A percentile compares a stretch with the other conserved stretches of the same genome.
Evolutionary conservation across 148 eudicot genomes (phyloP).

Genomic region (Nepenthes mirabilis): DNA sequence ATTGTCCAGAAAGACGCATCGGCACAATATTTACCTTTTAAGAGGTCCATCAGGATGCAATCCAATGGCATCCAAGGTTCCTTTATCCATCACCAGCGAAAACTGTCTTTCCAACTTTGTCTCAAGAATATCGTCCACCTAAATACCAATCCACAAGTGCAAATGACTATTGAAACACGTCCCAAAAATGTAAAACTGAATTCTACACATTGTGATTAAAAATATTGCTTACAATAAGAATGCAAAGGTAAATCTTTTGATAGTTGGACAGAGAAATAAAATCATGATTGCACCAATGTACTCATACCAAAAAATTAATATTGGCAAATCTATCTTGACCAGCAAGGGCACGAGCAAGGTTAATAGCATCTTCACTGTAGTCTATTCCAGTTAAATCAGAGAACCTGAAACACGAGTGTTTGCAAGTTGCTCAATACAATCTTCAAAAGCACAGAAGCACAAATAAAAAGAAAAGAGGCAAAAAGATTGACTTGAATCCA

Average conservation of each 20-base stretch:
- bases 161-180: not conserved
- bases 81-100: conserved; percentile 84
- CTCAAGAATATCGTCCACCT: conserved; percentile 98
- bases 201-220: not conserved
- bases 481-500: not conserved
- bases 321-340: conserved; percentile 62
- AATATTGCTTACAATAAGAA: not conserved
- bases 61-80: conserved; percentile 96
- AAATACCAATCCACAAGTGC: conserved; percentile 11
- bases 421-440: not conserved
- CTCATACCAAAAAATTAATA: conserved; percentile 63
- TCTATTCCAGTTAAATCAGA: conserved; percentile 88
- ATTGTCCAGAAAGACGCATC: not conserved
- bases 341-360: conserved; percentile 90
- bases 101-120: conserved; percentile 64
- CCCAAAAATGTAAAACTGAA: not conserved
- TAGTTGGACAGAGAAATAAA: not conserved
- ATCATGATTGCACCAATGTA: not conserved
- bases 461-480: not conserved
- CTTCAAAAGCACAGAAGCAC: not conserved
- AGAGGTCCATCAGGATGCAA: conserved; percentile 97
- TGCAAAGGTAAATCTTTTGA: no score
- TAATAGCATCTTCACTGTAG: conserved; percentile 90
- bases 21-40: conserved; percentile 46
- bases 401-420: conserved; percentile 42